Evolutionary conservation across 495 filamentous ascomycete genomes (phyloP).

Genomic region (Neurospora hispaniola): DNA sequence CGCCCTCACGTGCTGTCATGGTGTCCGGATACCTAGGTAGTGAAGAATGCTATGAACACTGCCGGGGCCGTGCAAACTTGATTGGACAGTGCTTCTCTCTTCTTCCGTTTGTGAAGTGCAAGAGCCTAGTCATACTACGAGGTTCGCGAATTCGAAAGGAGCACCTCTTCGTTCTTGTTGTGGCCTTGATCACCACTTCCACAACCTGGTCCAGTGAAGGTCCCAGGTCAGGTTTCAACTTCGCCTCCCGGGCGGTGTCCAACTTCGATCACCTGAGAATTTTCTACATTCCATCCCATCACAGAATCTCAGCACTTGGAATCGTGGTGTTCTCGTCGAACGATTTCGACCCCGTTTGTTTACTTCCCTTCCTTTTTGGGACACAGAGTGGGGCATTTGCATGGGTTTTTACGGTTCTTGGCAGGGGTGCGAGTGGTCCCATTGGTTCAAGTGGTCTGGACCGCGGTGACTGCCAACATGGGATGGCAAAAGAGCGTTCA

Average conservation of each 20-base stretch:
- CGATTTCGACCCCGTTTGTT: neutral
- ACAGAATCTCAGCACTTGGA: neutral
- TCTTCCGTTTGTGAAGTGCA: neutral
- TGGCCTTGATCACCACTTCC: neutral
- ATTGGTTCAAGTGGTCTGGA: neutral
- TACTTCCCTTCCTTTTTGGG: neutral
- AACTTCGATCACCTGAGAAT: too few species aligned
- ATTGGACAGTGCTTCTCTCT: neutral
- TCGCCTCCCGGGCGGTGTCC: neutral
- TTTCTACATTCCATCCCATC: neutral
- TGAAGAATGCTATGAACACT: neutral
- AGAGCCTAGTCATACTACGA: neutral
- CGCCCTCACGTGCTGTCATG: neutral
- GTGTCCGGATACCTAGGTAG: neutral
- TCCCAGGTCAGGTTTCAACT: neutral
- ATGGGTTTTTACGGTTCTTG: neutral
- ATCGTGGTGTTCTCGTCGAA: neutral
- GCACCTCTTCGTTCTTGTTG: neutral
- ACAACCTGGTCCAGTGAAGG: neutral
- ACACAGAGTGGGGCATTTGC: neutral
- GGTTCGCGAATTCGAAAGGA: neutral
- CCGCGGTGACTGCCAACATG: neutral
- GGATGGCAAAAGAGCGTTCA: neutral
- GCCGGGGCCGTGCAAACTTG: neutral
- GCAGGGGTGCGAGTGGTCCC: neutral